Conservation (phyloP, 495 filamentous ascomycete genomes). For the Daldinia caldariorum region DNA sequence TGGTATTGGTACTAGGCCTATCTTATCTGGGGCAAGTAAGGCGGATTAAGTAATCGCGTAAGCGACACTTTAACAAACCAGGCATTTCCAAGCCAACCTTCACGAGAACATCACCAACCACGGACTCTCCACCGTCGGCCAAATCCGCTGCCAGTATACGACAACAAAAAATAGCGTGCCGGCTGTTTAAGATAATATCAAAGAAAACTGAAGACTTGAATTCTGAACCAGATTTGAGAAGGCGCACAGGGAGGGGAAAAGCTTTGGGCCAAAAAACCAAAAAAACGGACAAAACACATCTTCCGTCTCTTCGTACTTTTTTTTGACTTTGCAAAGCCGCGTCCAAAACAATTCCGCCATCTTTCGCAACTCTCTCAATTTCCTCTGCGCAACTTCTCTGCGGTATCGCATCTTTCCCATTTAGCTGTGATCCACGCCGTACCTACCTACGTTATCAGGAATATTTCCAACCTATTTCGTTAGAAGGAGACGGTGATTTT, state of each 20-base stretch:
- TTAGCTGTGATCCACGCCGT: not conserved
- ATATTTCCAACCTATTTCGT: conserved; percentile 1
- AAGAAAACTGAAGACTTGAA: conserved; percentile 13
- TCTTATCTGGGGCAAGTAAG: conserved; percentile 3
- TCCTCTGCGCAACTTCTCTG: not conserved
- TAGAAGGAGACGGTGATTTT: not conserved
- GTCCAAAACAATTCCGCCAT: conserved; percentile 13
- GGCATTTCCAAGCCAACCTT: conserved; percentile 31
- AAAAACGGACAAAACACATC: not conserved
- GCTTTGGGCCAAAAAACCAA: not conserved
- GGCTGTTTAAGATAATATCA: conserved; percentile 11
- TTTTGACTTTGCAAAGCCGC: conserved; percentile 9
- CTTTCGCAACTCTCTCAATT: conserved; percentile 2
- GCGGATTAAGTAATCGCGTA: conserved; percentile 35
- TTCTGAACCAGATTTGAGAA: conserved; percentile 18
- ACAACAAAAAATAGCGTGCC: conserved; percentile 11
- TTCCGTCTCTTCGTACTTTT: conserved; percentile 15
- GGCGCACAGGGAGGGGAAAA: conserved; percentile 29
- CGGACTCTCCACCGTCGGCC: conserved; percentile 5
- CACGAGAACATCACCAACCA: conserved; percentile 39
- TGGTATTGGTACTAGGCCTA: not conserved
- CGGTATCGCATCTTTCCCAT: not conserved
- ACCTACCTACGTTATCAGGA: conserved; percentile 5
- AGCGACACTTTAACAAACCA: conserved; percentile 40
- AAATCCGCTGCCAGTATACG: conserved; percentile 16